Evolutionary conservation across 345 rosid genomes (phyloP), one percentile per base, ranked within the genome.

Genomic region (Cochlearia excelsa): DNA sequence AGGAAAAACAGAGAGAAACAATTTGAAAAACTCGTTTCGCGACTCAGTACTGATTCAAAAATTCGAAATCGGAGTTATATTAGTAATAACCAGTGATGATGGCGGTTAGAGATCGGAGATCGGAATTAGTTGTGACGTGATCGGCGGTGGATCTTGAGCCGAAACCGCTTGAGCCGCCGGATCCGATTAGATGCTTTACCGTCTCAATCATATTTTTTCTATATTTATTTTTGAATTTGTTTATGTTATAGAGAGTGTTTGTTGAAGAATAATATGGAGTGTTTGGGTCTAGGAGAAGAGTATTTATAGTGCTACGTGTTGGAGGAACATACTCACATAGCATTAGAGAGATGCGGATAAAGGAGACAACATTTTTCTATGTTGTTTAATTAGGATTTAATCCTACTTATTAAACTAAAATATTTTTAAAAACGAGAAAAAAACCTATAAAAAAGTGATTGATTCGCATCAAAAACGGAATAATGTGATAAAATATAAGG

Each of bases 141-240:
- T 82, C 97, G 57, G 94, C 97, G 57, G 94, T 85, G 69, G 99
- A 80, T 68, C 84, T 93, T 56, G 99, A 87, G 57, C 99, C 88
- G 66, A 74, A 93, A 23, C 97, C 95, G 62, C 87, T 82, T 42
- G 84, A 75, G 2, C 99, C 99, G 61, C 68, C 75, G 23, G 87
- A 67, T 60, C 99, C 99, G 78, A 82, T 49, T 7, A 93, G 81
- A 80, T 89, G 89, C 67, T 53, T 86, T 3, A 85, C 71, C 1
- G 89, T 81, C 47, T 82, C 89, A 2, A 93, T 33, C 5, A 3
- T 33, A 2, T 33, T 33, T 33, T 33, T 33, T 33, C 35, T 33
- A 5, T 33, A 33, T 2, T 5, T 33, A 33, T 33, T 49, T 49
- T 27, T 8, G 7, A 28, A 48, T 26, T 1, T 48, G 26, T 48